Conservation (phyloP, 1,284 basidiomycete species). For the Neolentinus lepideus region DNA sequence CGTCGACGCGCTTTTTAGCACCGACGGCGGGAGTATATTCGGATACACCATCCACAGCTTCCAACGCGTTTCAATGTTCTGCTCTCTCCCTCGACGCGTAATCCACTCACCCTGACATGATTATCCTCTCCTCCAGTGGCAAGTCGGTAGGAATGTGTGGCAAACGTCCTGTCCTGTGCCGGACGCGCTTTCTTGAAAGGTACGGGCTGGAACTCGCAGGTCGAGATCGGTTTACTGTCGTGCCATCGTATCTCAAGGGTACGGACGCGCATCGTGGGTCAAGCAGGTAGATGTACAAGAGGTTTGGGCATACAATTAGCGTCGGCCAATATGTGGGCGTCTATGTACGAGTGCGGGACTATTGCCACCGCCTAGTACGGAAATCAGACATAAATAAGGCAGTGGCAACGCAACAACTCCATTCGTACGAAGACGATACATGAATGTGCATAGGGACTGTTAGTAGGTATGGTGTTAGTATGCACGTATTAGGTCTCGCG, state of each 20-base stretch:
- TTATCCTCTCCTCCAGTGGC: constrained; percentile 98
- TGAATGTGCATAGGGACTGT: too few species aligned
- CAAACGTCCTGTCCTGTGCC: constrained; percentile 48
- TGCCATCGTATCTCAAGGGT: constrained; percentile 93
- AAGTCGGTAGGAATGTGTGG: constrained; percentile 73
- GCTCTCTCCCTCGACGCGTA: not conserved
- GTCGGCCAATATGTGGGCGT: not conserved
- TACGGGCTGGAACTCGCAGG: constrained; percentile 87
- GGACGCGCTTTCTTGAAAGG: constrained; percentile 73
- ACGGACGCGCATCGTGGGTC: constrained; percentile 63
- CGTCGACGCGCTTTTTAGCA: constrained; percentile 41
- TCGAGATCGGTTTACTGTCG: constrained; percentile 89
- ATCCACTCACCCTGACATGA: constrained; percentile 71
- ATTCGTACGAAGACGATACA: too few species aligned
- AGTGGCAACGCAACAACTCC: not conserved
- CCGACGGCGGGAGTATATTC: constrained; percentile 68
- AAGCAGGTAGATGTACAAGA: not conserved
- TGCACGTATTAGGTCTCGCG: too few species aligned
- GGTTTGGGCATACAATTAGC: not conserved
- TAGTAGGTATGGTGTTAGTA: not conserved
- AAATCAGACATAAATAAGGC: not conserved
- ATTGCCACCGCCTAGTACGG: not conserved
- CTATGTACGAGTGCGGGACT: not conserved
- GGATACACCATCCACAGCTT: constrained; percentile 95
- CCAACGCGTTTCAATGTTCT: constrained; percentile 3